Evolutionary conservation across 805 yeast genomes (phyloP).

Genomic region (Kazachstania taianensis): DNA sequence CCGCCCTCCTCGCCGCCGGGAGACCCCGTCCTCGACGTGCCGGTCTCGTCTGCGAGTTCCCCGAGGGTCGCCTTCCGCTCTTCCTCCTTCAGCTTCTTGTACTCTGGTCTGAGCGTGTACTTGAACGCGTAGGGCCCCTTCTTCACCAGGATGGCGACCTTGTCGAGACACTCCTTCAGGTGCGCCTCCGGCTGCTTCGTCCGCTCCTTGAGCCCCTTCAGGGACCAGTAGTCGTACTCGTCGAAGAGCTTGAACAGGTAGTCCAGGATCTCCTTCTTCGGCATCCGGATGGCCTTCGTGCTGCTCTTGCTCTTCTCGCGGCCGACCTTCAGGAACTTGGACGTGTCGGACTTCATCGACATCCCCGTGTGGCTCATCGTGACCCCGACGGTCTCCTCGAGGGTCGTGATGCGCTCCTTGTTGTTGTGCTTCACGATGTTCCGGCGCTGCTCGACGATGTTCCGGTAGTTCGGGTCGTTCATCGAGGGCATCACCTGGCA

Average conservation of each 20-base stretch:
- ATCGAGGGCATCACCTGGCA: conserved; percentile 79
- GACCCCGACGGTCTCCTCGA: conserved; percentile 78
- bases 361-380: conserved; percentile 81
- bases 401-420: conserved; percentile 54
- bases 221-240: conserved; percentile 92
- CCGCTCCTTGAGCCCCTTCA: conserved; percentile 87
- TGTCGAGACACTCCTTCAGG: conserved; percentile 80
- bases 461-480: conserved; percentile 57
- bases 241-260: conserved; percentile 81
- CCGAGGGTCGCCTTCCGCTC: conserved; percentile 63
- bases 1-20: conserved; percentile 23
- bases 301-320: conserved; percentile 38
- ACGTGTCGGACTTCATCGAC: conserved; percentile 61
- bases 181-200: conserved; percentile 94
- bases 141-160: conserved; percentile 79
- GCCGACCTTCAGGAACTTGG: conserved; percentile 51
- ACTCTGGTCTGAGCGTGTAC: conserved; percentile 84
- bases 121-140: conserved; percentile 94
- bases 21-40: conserved; percentile 1
- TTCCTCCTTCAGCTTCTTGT: conserved; percentile 65
- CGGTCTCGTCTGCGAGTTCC: conserved; percentile 30
- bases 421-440: conserved; percentile 38
- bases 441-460: conserved; percentile 50
- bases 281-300: conserved; percentile 81
- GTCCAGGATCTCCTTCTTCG: conserved; percentile 83